Evolutionary conservation across 768 basidiomycete species (phyloP).

Genomic region (Macrolepiota albuminosa): DNA sequence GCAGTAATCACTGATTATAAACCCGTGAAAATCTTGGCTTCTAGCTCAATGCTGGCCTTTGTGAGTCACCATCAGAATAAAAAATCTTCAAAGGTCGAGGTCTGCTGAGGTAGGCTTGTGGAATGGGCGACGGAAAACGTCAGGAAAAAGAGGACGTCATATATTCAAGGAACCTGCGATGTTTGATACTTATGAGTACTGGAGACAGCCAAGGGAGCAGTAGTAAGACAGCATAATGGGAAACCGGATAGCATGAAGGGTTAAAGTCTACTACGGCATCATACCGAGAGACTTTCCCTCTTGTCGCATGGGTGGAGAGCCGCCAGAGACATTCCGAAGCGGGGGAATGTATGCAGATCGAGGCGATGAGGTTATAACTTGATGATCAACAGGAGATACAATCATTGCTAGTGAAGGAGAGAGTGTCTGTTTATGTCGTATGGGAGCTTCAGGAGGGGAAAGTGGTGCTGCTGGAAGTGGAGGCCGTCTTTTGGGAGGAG

Average conservation of each 20-base stretch:
- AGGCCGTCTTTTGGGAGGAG: constrained; percentile 34
- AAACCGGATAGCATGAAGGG: background rate
- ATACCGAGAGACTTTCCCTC: constrained; percentile 20
- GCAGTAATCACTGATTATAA: background rate
- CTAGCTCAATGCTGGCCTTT: background rate
- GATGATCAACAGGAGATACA: constrained; percentile 49
- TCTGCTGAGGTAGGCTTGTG: too few relatives aligned
- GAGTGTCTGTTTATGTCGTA: constrained; percentile 40
- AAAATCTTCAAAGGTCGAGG: background rate
- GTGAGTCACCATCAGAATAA: background rate
- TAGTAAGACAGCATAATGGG: constrained; percentile 2
- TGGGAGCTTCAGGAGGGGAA: constrained; percentile 21
- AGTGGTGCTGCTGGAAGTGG: constrained; percentile 24
- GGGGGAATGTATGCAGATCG: constrained; percentile 27
- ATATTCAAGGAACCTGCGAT: background rate
- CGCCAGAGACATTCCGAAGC: constrained; percentile 19
- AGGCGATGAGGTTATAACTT: constrained; percentile 34
- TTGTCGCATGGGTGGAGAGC: constrained; percentile 22
- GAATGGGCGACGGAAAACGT: background rate
- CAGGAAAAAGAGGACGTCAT: background rate
- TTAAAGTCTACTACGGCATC: constrained; percentile 9
- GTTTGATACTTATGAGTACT: background rate
- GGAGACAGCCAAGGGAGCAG: background rate
- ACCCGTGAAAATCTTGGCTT: background rate
- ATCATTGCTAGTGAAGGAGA: constrained; percentile 64